Evolutionary conservation across 1,284 basidiomycete species (phyloP), one percentile per base, ranked within the genome.

Genomic region (Rhodotorula sp.): DNA sequence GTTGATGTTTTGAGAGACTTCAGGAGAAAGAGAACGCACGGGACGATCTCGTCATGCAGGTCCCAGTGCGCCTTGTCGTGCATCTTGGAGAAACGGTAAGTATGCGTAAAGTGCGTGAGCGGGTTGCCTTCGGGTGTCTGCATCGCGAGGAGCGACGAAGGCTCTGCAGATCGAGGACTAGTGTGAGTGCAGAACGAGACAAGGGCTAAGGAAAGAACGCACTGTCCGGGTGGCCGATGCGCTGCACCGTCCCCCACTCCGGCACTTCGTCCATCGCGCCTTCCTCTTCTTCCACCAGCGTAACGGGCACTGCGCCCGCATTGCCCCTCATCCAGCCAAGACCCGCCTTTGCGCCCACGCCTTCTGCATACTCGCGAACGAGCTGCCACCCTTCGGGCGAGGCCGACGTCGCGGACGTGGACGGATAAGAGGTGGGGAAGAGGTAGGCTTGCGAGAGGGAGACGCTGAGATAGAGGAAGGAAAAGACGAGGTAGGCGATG

Each of bases 71-170:
- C 25, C 62, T 78, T 79, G 45, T 78, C 77, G 56, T 76, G 76
- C 77, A 79, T 77, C 65, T 79, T 79, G 44, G 77, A 74, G 67
- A 79, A 77, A 1, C 78, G 78, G 67, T 79, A 79, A 3, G 78
- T 76, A 57, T 77, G 74, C 14, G 72, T 66, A 42, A 77, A 72
- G 3, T 70, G 66, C n/a, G 74, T 69, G 17, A 79, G 74, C 25
- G 77, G 78, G 62, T 77, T 77, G 23, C 60, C 23, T 13, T 67
- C 41, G 9, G 71, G 64, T 8, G 27, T 61, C 23, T 27, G 59
- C 53, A 41, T 62, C 64, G 46, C n/a, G 58, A 27, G 42, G 49
- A 19, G 64, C 21, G 61, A 63, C 13, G 49, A 56, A 16, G 41
- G 41, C 44, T 44, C 66, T 41, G 58, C 53, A 21, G 19, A 45